A percentile compares a stretch with the other conserved stretches of the same genome.
Evolutionary conservation across 345 rosid genomes (phyloP).

Genomic region (Cardiospermum halicacabum): DNA sequence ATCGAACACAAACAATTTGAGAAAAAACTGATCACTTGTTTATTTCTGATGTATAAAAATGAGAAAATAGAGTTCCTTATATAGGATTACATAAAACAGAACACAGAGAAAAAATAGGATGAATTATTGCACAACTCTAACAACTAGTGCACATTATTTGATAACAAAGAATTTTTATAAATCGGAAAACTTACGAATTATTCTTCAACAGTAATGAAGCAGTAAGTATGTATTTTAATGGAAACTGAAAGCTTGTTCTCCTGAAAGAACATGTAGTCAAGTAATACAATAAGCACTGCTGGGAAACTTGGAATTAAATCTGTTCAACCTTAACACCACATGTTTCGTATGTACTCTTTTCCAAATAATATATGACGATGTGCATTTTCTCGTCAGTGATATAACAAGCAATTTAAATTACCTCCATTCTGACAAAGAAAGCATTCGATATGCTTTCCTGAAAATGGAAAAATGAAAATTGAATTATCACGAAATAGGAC

Average conservation of each 20-base stretch:
- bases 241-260: background rate
- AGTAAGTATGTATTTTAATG: background rate
- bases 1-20: too few species aligned
- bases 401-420: conserved; percentile 93
- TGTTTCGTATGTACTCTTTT: conserved; percentile 76
- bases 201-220: background rate
- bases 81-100: too few species aligned
- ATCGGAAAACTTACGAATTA: too few species aligned
- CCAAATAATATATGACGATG: conserved; percentile 94
- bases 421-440: conserved; percentile 98
- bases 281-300: background rate
- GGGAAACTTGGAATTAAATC: conserved; percentile 31
- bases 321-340: conserved; percentile 92
- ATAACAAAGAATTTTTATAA: too few species aligned
- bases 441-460: conserved; percentile 95
- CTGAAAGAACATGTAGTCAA: background rate
- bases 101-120: too few species aligned
- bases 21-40: too few species aligned
- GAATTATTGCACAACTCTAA: too few species aligned
- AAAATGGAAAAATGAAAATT: too few species aligned
- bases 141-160: too few species aligned
- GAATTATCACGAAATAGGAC: too few species aligned
- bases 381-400: conserved; percentile 98
- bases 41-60: too few species aligned
- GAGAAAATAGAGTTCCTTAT: too few species aligned